phyloP scores from a whole-genome alignment of 2,329 filamentous ascomycete species.

The Cladosporium sp. region DNA sequence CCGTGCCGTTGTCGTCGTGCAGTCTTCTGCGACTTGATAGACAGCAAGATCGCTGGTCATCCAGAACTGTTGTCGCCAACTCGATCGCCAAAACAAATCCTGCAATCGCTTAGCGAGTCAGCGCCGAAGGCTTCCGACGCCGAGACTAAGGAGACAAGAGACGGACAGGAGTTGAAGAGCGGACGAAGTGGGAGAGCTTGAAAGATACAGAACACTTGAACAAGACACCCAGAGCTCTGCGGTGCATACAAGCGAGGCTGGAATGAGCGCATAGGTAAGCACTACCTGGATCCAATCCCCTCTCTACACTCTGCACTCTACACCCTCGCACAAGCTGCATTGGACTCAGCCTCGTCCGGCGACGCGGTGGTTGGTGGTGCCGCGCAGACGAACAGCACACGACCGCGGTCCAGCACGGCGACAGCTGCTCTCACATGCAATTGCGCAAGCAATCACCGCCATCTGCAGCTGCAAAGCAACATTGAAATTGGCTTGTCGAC shows the following conservation, averaged over 20 bases:
- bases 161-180: background rate
- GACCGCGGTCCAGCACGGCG: background rate
- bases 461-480: background rate
- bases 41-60: background rate
- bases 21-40: background rate
- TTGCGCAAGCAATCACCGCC: background rate
- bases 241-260: slow-evolving; percentile 2
- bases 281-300: background rate
- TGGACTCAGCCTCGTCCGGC: slow-evolving; percentile 3
- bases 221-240: background rate
- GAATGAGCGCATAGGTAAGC: slow-evolving; percentile 12
- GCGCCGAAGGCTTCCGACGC: slow-evolving; percentile 3
- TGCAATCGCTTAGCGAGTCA: background rate
- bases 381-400: background rate
- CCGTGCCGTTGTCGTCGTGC: background rate
- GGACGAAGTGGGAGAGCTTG: background rate
- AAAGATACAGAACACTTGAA: background rate
- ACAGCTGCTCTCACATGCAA: background rate
- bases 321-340: background rate
- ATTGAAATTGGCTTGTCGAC: background rate
- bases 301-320: background rate
- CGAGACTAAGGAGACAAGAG: background rate
- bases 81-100: background rate
- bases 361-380: background rate
- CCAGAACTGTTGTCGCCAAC: background rate